Percentiles rank a stretch among this genome's conserved stretches.
Evolutionary conservation across 306 rosid genomes (phyloP).

Genomic region (Cucurbita ficifolia): DNA sequence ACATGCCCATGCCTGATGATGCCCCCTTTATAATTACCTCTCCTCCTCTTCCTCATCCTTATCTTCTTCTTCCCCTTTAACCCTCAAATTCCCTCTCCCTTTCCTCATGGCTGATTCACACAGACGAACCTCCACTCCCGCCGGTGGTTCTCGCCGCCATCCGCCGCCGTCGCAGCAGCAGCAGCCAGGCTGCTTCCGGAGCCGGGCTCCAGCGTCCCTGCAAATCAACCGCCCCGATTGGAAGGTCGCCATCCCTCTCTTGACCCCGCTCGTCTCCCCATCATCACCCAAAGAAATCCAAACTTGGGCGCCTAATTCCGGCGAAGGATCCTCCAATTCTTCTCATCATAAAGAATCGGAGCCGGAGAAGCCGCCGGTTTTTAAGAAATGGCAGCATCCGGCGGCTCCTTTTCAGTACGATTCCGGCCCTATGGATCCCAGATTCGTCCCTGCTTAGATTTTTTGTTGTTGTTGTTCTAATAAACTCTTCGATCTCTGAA

Average conservation of each 20-base stretch:
- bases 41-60: not conserved
- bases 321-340: not conserved
- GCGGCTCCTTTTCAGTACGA: conserved; percentile 85
- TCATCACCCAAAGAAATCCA: conserved; percentile 18
- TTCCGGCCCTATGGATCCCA: conserved; percentile 30
- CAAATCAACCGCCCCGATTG: conserved; percentile 55
- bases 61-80: not conserved
- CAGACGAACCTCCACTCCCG: conserved; percentile 1
- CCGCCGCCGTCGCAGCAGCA: not conserved
- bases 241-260: conserved; percentile 90
- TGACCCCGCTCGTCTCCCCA: conserved; percentile 74
- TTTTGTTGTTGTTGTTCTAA: not conserved
- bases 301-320: conserved; percentile 1
- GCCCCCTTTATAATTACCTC: not conserved
- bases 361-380: conserved; percentile 30
- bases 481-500: not conserved
- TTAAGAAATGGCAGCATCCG: conserved; percentile 94
- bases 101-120: conserved; percentile 34
- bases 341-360: conserved; percentile 11
- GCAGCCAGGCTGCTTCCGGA: conserved; percentile 61
- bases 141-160: not conserved
- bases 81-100: not conserved
- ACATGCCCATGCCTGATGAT: not conserved
- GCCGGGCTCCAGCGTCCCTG: conserved; percentile 69
- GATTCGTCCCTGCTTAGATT: conserved; percentile 24